Conservation (phyloP, 768 basidiomycete species). For the Lactarius sanguifluus region DNA sequence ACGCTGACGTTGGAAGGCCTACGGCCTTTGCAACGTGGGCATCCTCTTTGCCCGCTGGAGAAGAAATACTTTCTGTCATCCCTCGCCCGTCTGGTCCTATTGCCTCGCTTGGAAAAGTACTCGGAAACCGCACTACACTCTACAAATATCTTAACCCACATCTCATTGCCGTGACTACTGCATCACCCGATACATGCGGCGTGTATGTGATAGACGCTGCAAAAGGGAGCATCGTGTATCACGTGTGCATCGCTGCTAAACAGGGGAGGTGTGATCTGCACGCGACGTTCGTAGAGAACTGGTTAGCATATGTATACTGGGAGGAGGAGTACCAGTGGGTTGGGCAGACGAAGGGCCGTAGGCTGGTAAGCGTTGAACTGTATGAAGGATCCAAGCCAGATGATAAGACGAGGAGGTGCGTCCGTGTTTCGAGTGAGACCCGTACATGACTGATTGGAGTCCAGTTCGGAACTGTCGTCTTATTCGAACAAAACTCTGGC, state of each 20-base stretch:
- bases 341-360: slow-evolving; percentile 61
- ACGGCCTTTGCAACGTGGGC: slow-evolving; percentile 68
- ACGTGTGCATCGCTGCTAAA: slow-evolving; percentile 50
- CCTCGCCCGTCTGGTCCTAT: slow-evolving; percentile 52
- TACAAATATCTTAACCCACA: slow-evolving; percentile 95
- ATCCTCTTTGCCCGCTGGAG: slow-evolving; percentile 51
- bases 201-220: slow-evolving; percentile 78
- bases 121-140: slow-evolving; percentile 83
- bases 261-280: slow-evolving; percentile 60
- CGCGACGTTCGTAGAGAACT: slow-evolving; percentile 79
- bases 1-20: slow-evolving; percentile 44
- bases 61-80: slow-evolving; percentile 56
- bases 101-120: slow-evolving; percentile 79
- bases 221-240: slow-evolving; percentile 77
- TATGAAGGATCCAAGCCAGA: slow-evolving; percentile 75
- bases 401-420: slow-evolving; percentile 72
- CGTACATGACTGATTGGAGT: not conserved
- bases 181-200: slow-evolving; percentile 45
- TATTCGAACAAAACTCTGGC: slow-evolving; percentile 54
- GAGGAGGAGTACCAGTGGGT: slow-evolving; percentile 51
- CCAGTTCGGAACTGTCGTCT: slow-evolving; percentile 54
- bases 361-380: slow-evolving; percentile 80
- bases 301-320: slow-evolving; percentile 89
- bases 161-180: slow-evolving; percentile 64
- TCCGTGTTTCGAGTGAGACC: slow-evolving; percentile 1